A percentile compares a stretch with the other conserved stretches of the same genome.
These are phyloP conservation scores for Backusella liffmaniae DNA, from an alignment of 192 early-diverging fungal genomes.

Conservation along the genomic window DNA sequence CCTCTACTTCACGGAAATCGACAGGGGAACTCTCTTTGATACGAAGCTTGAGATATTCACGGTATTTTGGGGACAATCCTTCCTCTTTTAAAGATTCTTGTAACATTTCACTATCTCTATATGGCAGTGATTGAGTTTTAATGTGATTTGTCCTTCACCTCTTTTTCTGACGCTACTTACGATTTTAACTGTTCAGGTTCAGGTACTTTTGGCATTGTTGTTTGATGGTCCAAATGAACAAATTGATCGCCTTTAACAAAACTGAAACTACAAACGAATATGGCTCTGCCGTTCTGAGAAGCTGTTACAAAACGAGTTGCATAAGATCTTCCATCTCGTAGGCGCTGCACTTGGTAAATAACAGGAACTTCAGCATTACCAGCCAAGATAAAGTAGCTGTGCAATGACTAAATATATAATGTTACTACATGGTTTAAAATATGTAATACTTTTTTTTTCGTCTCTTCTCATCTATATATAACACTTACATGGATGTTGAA, in stretches of 20 bases:
- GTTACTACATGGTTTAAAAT: no score
- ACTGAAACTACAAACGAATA: constrained; percentile 70
- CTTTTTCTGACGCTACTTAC: not conserved
- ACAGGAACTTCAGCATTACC: constrained; percentile 74
- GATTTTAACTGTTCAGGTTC: constrained; percentile 19
- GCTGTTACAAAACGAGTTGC: constrained; percentile 66
- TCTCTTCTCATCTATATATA: not conserved
- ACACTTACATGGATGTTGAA: constrained; percentile 56
- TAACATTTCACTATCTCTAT: constrained; percentile 12
- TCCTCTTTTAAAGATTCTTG: not conserved
- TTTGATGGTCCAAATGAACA: constrained; percentile 61
- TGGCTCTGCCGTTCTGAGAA: constrained; percentile 72
- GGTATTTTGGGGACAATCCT: not conserved
- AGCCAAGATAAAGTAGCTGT: constrained; percentile 83
- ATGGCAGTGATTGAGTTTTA: not conserved
- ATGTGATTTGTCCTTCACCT: not conserved
- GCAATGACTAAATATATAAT: constrained; percentile 55
- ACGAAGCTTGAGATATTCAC: constrained; percentile 12
- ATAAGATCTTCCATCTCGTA: constrained; percentile 63
- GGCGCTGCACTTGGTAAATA: constrained; percentile 69
- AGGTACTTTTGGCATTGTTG: constrained; percentile 24
- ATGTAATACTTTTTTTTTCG: not conserved
- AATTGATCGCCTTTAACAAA: constrained; percentile 63
- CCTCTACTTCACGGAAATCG: constrained; percentile 10
- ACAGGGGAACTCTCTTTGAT: constrained; percentile 16